Evolutionary conservation across 1,284 basidiomycete genomes (phyloP).

Genomic region (Trichosporon faecale): DNA sequence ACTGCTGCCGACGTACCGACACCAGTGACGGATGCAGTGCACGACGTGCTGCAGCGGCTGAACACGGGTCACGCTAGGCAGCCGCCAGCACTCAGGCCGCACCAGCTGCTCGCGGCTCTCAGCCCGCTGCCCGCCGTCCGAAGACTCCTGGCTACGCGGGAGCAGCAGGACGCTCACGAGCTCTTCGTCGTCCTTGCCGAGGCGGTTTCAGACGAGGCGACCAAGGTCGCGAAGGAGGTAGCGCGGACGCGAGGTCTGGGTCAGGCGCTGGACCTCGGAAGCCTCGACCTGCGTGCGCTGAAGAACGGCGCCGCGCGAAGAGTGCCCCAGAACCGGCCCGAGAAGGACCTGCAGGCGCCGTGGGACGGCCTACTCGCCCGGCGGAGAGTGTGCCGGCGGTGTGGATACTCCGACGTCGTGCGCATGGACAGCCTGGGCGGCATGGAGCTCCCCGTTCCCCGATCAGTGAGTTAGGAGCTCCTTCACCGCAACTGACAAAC

Average conservation of each 20-base stretch:
- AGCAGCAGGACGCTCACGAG: conserved; percentile 94
- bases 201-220: conserved; percentile 74
- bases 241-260: conserved; percentile 28
- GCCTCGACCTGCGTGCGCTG: not conserved
- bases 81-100: conserved; percentile 63
- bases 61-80: conserved; percentile 64
- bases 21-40: conserved; percentile 74
- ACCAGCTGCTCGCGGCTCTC: conserved; percentile 67
- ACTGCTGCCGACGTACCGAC: conserved; percentile 71
- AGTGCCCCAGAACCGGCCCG: conserved; percentile 9
- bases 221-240: conserved; percentile 45
- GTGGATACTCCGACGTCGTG: conserved; percentile 46
- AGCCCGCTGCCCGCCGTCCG: conserved; percentile 60
- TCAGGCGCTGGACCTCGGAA: conserved; percentile 18
- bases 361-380: conserved; percentile 52
- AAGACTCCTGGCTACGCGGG: conserved; percentile 73
- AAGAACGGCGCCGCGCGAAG: not conserved
- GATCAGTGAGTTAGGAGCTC: conserved; percentile 35
- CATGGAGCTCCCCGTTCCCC: conserved; percentile 48
- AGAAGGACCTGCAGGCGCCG: conserved; percentile 34
- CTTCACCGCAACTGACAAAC: conserved; percentile 15
- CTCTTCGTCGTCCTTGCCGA: conserved; percentile 88
- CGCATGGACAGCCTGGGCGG: conserved; percentile 49
- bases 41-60: conserved; percentile 66
- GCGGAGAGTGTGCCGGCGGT: conserved; percentile 44